A percentile compares a stretch with the other conserved stretches of the same genome.
phyloP scores from a whole-genome alignment of 202 grass and related monocot species.

The Panicum hallii region DNA sequence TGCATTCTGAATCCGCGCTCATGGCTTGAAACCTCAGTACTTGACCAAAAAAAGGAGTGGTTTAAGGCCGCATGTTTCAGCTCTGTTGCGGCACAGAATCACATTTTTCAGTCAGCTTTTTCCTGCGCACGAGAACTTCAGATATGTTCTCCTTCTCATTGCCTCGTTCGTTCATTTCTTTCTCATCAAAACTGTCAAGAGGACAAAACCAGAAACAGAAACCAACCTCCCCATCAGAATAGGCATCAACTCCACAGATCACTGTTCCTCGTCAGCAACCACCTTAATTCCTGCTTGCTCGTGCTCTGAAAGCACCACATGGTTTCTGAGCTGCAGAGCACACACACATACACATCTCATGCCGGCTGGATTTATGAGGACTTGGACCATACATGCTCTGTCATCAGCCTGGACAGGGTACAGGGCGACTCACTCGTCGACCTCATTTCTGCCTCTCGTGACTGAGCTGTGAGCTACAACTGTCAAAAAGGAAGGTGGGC shows the following conservation, averaged over 20 bases:
- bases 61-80: constrained; percentile 33
- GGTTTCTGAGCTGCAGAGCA: constrained; percentile 4
- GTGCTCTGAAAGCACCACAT: constrained; percentile 44
- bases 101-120: neutral
- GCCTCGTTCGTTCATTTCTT: neutral
- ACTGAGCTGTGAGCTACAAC: neutral
- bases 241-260: neutral
- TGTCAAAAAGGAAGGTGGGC: constrained; percentile 16
- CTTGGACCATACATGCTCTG: constrained; percentile 50
- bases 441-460: constrained; percentile 6
- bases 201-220: neutral
- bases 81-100: constrained; percentile 6
- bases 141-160: too few species aligned
- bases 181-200: neutral
- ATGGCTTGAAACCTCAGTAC: constrained; percentile 10
- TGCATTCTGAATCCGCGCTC: neutral
- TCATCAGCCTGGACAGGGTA: constrained; percentile 33
- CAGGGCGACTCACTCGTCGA: neutral
- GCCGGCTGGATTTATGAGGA: constrained; percentile 43
- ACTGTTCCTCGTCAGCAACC: neutral
- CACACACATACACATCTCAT: constrained; percentile 49
- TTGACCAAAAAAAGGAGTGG: constrained; percentile 37
- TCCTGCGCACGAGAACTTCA: too few species aligned
- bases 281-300: neutral
- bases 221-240: neutral